Conservation (phyloP, 2,329 filamentous ascomycete genomes). For the Phialophora expanda region DNA sequence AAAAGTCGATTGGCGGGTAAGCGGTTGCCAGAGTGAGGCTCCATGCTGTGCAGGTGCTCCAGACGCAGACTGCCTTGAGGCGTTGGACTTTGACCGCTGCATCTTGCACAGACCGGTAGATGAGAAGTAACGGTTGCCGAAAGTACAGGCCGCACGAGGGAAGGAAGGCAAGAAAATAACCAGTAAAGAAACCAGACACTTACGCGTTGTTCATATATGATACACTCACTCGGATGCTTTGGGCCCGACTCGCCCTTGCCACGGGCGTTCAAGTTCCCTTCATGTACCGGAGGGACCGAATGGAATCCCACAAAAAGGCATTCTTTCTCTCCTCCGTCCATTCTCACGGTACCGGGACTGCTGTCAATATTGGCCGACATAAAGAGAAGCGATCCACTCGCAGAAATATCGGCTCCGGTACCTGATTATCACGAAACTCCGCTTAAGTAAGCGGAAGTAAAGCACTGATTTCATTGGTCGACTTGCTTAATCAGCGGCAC, state of each 20-base stretch:
- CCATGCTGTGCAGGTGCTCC: background rate
- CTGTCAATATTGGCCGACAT: background rate
- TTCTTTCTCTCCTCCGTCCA: background rate
- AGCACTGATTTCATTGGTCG: background rate
- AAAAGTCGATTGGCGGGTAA: slow-evolving; percentile 3
- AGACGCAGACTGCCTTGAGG: background rate
- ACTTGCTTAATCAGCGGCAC: slow-evolving; percentile 13
- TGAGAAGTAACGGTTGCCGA: background rate
- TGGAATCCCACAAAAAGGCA: background rate
- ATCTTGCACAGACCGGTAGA: background rate
- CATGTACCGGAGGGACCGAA: background rate
- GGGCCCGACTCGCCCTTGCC: background rate
- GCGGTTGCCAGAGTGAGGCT: slow-evolving; percentile 2
- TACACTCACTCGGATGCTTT: background rate
- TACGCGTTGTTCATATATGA: background rate
- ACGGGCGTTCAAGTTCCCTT: background rate
- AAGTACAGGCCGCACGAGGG: background rate
- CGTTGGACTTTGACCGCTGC: slow-evolving; percentile 5
- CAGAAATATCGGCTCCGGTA: background rate
- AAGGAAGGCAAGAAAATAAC: background rate
- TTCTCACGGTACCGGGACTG: background rate
- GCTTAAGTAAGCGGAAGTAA: slow-evolving; percentile 4
- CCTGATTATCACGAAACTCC: background rate
- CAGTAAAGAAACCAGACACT: background rate
- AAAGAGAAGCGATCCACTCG: background rate